A percentile compares a stretch with the other conserved stretches of the same genome.
Conservation (phyloP, 1,284 basidiomycete genomes). For the Leccinum griseonigrum region DNA sequence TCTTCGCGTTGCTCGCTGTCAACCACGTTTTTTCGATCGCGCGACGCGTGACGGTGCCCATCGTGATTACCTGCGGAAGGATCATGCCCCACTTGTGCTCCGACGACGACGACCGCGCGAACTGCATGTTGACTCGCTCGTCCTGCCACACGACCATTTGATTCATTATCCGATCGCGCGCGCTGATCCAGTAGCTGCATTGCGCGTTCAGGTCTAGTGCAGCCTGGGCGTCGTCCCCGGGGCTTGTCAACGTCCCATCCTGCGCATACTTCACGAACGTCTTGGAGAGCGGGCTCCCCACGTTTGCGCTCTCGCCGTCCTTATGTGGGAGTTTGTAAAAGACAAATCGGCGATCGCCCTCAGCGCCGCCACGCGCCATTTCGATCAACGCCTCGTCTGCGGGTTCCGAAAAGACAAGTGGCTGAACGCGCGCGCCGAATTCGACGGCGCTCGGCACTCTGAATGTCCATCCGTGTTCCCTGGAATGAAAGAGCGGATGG, state of each 20-base stretch:
- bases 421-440: conserved; percentile 31
- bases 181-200: conserved; percentile 98
- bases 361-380: conserved; percentile 29
- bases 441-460: conserved; percentile 54
- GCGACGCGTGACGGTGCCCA: conserved; percentile 97
- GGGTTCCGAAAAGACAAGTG: conserved; percentile 58
- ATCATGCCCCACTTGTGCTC: conserved; percentile 82
- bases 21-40: conserved; percentile 99
- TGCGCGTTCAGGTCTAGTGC: conserved; percentile 93
- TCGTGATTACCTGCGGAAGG: conserved; percentile 93
- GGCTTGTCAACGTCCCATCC: conserved; percentile 80
- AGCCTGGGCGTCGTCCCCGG: conserved; percentile 75
- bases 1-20: conserved; percentile 97
- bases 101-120: conserved; percentile 29
- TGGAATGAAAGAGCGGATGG: conserved; percentile 84
- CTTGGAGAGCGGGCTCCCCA: conserved; percentile 90
- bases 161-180: conserved; percentile 87
- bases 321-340: conserved; percentile 97
- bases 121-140: conserved; percentile 46
- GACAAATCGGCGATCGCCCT: conserved; percentile 40
- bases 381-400: conserved; percentile 58
- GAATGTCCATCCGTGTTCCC: conserved; percentile 91
- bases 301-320: conserved; percentile 92
- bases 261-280: conserved; percentile 87
- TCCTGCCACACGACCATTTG: conserved; percentile 93